Conservation (phyloP, 2,329 filamentous ascomycete genomes). For the Hortaea sp. region DNA sequence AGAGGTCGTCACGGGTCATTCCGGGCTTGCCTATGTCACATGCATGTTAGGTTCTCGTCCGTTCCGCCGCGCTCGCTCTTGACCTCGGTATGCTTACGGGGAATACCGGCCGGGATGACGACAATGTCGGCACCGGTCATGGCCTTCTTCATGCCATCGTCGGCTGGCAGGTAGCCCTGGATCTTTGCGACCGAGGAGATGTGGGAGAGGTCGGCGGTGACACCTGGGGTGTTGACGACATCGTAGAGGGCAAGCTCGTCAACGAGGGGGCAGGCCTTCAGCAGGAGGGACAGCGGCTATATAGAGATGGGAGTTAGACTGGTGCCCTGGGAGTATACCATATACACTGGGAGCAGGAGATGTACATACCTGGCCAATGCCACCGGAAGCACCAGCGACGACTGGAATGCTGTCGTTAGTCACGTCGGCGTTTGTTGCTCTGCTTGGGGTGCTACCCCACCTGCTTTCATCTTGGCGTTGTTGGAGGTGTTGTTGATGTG, state of each 20-base stretch:
- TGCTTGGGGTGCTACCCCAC: neutral
- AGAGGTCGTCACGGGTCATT: constrained; percentile 98
- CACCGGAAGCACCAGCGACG: constrained; percentile 93
- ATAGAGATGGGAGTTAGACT: neutral
- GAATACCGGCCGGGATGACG: constrained; percentile 95
- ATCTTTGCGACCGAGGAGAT: constrained; percentile 87
- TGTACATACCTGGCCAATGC: constrained; percentile 81
- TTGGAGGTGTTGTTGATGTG: too few relatives aligned
- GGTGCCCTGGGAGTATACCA: too few relatives aligned
- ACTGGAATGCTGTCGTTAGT: constrained; percentile 28
- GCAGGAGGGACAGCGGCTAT: constrained; percentile 88
- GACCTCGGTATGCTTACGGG: constrained; percentile 47
- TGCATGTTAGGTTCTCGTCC: constrained; percentile 6
- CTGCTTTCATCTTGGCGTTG: neutral
- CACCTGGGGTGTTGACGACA: constrained; percentile 97
- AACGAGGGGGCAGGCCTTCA: constrained; percentile 81
- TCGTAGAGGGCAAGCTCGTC: constrained; percentile 95
- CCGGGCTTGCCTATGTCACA: constrained; percentile 75
- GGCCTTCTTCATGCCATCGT: constrained; percentile 73
- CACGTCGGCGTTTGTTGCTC: neutral
- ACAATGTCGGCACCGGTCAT: constrained; percentile 92
- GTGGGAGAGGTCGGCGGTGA: constrained; percentile 92
- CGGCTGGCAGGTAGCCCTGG: constrained; percentile 75
- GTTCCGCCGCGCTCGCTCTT: neutral
- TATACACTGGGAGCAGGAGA: neutral